Percentiles rank a stretch among this genome's conserved stretches.
phyloP scores from a whole-genome alignment of 2,329 filamentous ascomycete genomes.

The Colletotrichum godetiae region DNA sequence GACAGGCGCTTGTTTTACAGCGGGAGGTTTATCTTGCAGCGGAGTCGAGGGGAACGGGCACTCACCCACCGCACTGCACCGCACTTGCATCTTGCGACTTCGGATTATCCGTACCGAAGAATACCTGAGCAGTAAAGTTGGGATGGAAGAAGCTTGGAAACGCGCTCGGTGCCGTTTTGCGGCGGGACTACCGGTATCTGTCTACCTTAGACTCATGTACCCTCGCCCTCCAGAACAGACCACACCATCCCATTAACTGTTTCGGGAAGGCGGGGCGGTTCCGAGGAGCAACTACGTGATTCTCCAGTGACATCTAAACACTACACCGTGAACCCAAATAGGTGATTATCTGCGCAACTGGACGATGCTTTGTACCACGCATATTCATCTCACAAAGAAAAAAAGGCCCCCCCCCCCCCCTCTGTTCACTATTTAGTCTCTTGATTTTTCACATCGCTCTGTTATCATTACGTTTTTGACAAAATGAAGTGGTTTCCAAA shows the following conservation, averaged over 20 bases:
- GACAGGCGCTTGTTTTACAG: background rate
- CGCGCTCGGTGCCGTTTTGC: background rate
- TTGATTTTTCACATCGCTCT: no score
- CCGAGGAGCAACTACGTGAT: background rate
- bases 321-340: background rate
- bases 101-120: background rate
- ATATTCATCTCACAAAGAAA: no score
- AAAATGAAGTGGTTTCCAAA: background rate
- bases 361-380: no score
- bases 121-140: background rate
- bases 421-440: background rate
- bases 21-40: background rate
- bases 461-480: background rate
- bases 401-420: no score
- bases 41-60: background rate
- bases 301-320: background rate
- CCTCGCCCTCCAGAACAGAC: no score
- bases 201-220: background rate
- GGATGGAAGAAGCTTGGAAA: background rate
- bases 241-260: background rate
- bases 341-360: background rate
- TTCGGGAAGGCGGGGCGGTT: conserved; percentile 21
- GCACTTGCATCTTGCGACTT: background rate
- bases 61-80: no score
- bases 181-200: background rate